phyloP scores from a whole-genome alignment of 805 yeast species.

The Ogataea dorogensis region DNA sequence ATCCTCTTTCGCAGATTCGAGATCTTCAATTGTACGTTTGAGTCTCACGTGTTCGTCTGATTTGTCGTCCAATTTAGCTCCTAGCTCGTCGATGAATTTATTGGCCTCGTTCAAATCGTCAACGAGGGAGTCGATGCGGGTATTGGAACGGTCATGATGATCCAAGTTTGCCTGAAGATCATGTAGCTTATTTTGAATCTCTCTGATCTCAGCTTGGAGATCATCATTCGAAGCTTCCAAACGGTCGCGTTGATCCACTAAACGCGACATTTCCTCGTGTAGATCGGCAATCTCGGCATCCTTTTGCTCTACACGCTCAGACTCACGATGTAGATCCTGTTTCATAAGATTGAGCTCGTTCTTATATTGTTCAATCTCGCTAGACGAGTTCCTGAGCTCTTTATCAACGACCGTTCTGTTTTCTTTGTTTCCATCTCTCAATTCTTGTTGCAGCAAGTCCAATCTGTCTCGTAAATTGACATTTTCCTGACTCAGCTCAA shows the following conservation, averaged over 20 bases:
- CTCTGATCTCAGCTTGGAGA: constrained; percentile 7
- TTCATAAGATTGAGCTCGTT: constrained; percentile 10
- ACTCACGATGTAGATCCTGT: constrained; percentile 9
- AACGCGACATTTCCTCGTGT: constrained; percentile 11
- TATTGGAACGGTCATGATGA: constrained; percentile 13
- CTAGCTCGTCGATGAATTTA: constrained; percentile 26
- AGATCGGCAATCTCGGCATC: constrained; percentile 16
- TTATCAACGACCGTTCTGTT: constrained; percentile 10
- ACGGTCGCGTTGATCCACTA: constrained; percentile 17
- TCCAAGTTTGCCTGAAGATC: constrained; percentile 5
- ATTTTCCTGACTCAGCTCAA: constrained; percentile 34
- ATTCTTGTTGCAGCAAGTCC: constrained; percentile 1
- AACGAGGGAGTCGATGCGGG: constrained; percentile 13
- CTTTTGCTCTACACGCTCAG: constrained; percentile 8
- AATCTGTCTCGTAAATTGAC: constrained; percentile 12
- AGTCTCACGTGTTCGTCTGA: constrained; percentile 17
- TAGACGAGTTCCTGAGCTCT: constrained; percentile 6
- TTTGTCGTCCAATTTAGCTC: constrained; percentile 21
- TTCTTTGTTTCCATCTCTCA: constrained; percentile 12
- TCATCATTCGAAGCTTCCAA: constrained; percentile 15
- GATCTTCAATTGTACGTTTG: constrained; percentile 21
- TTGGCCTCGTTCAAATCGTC: constrained; percentile 16
- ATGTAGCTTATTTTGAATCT: constrained; percentile 7
- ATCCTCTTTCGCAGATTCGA: constrained; percentile 27
- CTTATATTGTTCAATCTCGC: constrained; percentile 12